These are phyloP conservation scores for Lasiodiplodia hormozganensis DNA, from an alignment of 2,329 filamentous ascomycete genomes.

Conservation along the genomic window DNA sequence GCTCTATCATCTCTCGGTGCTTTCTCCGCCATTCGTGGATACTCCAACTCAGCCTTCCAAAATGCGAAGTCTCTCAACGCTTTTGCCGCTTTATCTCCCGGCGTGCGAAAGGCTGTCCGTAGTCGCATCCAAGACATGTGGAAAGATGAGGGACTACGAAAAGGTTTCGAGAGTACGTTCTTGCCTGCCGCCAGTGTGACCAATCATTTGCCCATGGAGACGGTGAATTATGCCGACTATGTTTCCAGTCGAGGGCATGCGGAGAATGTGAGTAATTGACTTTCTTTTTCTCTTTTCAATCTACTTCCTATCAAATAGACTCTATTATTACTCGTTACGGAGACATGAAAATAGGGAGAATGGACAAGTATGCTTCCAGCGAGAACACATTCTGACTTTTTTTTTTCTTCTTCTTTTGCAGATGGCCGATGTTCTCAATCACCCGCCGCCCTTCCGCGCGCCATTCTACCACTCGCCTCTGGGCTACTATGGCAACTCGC, in stretches of 20 bases:
- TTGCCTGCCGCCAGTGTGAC: constrained; percentile 50
- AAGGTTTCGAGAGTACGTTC: constrained; percentile 30
- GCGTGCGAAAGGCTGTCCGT: constrained; percentile 50
- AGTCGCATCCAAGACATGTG: constrained; percentile 33
- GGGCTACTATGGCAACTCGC: constrained; percentile 63
- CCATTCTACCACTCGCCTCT: constrained; percentile 47
- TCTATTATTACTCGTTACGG: too few relatives aligned
- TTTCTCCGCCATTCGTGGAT: not conserved
- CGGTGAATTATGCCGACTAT: constrained; percentile 65
- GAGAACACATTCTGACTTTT: too few relatives aligned
- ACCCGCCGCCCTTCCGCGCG: constrained; percentile 34
- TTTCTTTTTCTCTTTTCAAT: not conserved
- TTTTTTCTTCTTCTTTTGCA: constrained; percentile 55
- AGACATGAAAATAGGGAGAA: not conserved
- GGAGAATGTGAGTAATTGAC: not conserved
- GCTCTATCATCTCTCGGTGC: constrained; percentile 1
- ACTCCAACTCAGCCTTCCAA: not conserved
- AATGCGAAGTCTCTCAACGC: constrained; percentile 49
- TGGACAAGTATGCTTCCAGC: too few relatives aligned
- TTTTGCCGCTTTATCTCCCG: constrained; percentile 56
- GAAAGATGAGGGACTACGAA: constrained; percentile 32
- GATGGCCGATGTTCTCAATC: constrained; percentile 61
- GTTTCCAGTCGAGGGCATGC: constrained; percentile 20
- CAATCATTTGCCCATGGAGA: constrained; percentile 62
- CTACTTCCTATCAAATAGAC: too few relatives aligned